A percentile compares a stretch with the other conserved stretches of the same genome.
These are phyloP conservation scores for Vicia sativa DNA, from an alignment of 306 rosid species.

Conservation along the genomic window DNA sequence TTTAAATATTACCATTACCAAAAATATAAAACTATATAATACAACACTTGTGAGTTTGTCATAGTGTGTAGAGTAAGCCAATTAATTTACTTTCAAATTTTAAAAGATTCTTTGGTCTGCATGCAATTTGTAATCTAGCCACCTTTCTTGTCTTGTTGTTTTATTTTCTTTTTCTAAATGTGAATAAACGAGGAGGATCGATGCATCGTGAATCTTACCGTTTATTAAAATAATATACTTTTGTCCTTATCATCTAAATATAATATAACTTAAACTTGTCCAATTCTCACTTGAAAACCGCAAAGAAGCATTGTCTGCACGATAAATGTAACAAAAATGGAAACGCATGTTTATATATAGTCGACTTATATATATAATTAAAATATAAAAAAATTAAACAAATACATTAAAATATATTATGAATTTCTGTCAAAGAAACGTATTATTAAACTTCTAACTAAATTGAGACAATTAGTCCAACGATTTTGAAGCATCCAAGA, in stretches of 20 bases:
- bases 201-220: neutral
- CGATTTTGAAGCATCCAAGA: no score
- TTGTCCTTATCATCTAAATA: neutral
- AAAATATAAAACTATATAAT: no score
- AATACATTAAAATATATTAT: no score
- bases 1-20: neutral
- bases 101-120: neutral
- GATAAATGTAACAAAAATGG: neutral
- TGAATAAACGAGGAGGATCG: neutral
- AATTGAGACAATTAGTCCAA: no score
- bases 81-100: neutral
- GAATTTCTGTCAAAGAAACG: no score
- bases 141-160: neutral
- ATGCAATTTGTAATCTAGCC: conserved; percentile 1
- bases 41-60: neutral
- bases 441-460: no score
- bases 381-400: no score
- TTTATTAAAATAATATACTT: neutral
- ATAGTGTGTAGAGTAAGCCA: neutral
- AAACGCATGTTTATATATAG: neutral
- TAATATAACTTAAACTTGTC: neutral
- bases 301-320: neutral
- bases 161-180: neutral
- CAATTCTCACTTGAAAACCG: neutral
- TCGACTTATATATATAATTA: neutral